Base-by-base conservation (phyloP, 2,329 filamentous ascomycete species). In the Fusarium secorum region DNA sequence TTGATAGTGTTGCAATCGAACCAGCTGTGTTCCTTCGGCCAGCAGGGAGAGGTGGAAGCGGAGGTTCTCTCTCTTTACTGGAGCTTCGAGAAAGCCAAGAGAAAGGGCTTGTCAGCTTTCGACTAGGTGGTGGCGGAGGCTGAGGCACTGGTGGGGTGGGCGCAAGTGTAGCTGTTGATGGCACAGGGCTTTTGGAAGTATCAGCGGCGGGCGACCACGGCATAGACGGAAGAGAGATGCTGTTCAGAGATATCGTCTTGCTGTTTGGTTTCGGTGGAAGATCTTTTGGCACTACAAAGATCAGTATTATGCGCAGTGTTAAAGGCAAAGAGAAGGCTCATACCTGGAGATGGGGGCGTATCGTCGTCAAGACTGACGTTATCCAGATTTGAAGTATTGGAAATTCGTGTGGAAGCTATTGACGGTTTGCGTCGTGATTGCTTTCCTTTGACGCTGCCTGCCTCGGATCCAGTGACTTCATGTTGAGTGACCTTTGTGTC, bases 51-150 rank as follows among this genome's bases (percentile, higher is more conserved):
- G 88, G 86, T 17, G 89, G 86, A 55, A 88, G 86, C 44, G 84
- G 79, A 24, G 78, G 75, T 13, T 89, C 85, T 70, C 87, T 86
- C 7, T 85, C 83, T 75, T 90, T 90, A 55, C 82, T 83, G 15
- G 89, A 88, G 78, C 86, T 91, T 72, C 93, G 86, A 35, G 93
- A 93, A 41, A 97, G 86, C 90, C 93, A 95, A 41, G 93, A 89
- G 75, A 97, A 97, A n/a, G 92, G 93, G 73, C 93, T 93, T 13
- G 93, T 95, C 60, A 97, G 87, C 79, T 96, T 97, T 77, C 94
- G 86, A 65, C 87, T 72, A 17, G 84, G 81, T 4, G 85, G 81
- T 24, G 77, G 74, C 26, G 77, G 74, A 53, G 79, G 41, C 81
- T 68, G 69, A 28, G 72, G 73, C 36, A 74, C 75, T 30, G 77